A percentile compares a stretch with the other conserved stretches of the same genome.
These are phyloP conservation scores for Turritis glabra DNA, from an alignment of 345 rosid genomes.

Conservation along the genomic window DNA sequence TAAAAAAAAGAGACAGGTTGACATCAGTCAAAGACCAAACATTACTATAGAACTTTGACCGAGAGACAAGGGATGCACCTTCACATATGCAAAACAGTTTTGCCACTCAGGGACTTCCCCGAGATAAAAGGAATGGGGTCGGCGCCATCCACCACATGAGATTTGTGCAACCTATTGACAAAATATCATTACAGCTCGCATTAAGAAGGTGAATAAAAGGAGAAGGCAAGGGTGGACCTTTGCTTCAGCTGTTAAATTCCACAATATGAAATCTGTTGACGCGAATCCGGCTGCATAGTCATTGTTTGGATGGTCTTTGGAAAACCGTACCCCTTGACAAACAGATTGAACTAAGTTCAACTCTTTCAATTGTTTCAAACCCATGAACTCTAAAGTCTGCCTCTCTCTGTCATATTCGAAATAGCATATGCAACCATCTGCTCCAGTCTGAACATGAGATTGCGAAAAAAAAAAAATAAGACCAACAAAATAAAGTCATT, in stretches of 20 bases:
- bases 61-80: constrained; percentile 52
- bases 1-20: constrained; percentile 32
- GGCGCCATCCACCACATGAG: constrained; percentile 99
- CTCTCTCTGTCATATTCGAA: constrained; percentile 64
- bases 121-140: constrained; percentile 83
- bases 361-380: constrained; percentile 94
- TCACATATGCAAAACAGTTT: constrained; percentile 86
- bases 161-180: constrained; percentile 75
- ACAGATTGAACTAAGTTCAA: constrained; percentile 76
- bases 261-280: constrained; percentile 78
- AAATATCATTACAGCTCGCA: constrained; percentile 27
- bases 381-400: constrained; percentile 67
- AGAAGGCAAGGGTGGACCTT: constrained; percentile 54
- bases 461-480: constrained; percentile 24
- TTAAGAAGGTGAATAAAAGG: neutral
- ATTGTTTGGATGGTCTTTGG: constrained; percentile 47
- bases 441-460: constrained; percentile 71
- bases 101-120: constrained; percentile 72
- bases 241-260: constrained; percentile 72
- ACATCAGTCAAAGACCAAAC: constrained; percentile 25
- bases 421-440: constrained; percentile 96
- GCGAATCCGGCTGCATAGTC: constrained; percentile 89
- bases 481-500: constrained; percentile 22
- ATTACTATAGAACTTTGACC: constrained; percentile 1
- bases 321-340: constrained; percentile 37